Evolutionary conservation across 805 yeast species (phyloP).

Genomic region (Monosporozyma aerobia): DNA sequence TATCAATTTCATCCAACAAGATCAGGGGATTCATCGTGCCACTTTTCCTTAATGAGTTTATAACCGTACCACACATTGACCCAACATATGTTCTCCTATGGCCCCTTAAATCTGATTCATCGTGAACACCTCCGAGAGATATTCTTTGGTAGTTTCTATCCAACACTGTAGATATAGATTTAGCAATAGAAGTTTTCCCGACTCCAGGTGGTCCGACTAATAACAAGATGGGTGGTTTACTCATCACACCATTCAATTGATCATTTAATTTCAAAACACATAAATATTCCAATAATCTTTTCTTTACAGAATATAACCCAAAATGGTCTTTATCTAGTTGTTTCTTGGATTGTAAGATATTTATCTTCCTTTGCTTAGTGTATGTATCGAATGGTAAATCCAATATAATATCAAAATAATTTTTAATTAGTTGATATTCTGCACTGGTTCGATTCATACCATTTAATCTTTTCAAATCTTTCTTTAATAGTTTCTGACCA

Average conservation of each 20-base stretch:
- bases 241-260: constrained; percentile 68
- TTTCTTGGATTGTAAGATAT: constrained; percentile 54
- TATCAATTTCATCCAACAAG: constrained; percentile 92
- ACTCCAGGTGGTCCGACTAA: constrained; percentile 99
- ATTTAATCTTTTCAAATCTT: constrained; percentile 72
- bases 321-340: constrained; percentile 76
- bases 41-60: constrained; percentile 82
- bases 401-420: constrained; percentile 89
- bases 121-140: constrained; percentile 95
- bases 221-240: constrained; percentile 87
- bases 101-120: constrained; percentile 95
- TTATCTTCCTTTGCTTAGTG: constrained; percentile 67
- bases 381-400: constrained; percentile 86
- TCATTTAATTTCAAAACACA: constrained; percentile 63
- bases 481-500: constrained; percentile 77
- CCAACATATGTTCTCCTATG: constrained; percentile 97
- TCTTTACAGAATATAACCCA: constrained; percentile 82
- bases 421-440: constrained; percentile 80
- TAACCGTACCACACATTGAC: constrained; percentile 89
- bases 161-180: constrained; percentile 84
- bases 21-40: constrained; percentile 92
- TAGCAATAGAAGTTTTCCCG: constrained; percentile 95
- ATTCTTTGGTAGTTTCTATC: constrained; percentile 83
- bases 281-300: constrained; percentile 85
- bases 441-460: constrained; percentile 78